Conservation (phyloP, 768 basidiomycete species). For the Naematelia aurantialba region DNA sequence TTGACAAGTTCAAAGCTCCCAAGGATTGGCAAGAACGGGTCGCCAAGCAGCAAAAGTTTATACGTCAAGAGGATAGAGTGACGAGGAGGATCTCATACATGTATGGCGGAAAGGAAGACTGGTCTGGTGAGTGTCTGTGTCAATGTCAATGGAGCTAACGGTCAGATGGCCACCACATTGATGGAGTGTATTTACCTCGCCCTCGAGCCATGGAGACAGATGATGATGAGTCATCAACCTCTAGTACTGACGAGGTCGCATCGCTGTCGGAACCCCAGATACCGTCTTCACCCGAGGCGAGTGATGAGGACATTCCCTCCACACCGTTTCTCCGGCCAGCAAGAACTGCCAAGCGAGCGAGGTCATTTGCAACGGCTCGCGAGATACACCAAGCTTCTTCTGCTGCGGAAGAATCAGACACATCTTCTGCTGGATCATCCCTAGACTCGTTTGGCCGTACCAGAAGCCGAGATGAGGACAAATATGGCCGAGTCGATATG, state of each 20-base stretch:
- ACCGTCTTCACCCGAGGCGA: conserved; percentile 4
- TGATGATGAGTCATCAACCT: conserved; percentile 10
- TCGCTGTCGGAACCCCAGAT: background rate
- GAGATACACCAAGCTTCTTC: conserved; percentile 9
- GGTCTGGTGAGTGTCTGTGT: background rate
- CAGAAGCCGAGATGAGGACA: background rate
- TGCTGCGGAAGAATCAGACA: conserved; percentile 14
- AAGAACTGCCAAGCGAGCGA: conserved; percentile 1
- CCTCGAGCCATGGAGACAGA: conserved; percentile 15
- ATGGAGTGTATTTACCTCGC: conserved; percentile 35
- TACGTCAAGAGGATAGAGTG: conserved; percentile 65
- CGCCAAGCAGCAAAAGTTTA: conserved; percentile 61
- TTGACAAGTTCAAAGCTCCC: conserved; percentile 70
- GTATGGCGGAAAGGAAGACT: conserved; percentile 17
- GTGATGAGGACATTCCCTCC: background rate
- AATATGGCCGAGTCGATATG: background rate
- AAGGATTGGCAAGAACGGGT: conserved; percentile 58
- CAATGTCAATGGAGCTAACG: background rate
- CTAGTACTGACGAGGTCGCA: background rate
- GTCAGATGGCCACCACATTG: conserved; percentile 13
- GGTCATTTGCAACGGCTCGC: conserved; percentile 14
- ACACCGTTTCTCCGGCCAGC: background rate
- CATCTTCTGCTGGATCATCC: conserved; percentile 6
- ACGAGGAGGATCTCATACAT: conserved; percentile 58
- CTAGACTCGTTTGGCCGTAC: background rate